These are phyloP conservation scores for Sporisorium sorghi DNA, from an alignment of 1,284 basidiomycete species.

Conservation along the genomic window DNA sequence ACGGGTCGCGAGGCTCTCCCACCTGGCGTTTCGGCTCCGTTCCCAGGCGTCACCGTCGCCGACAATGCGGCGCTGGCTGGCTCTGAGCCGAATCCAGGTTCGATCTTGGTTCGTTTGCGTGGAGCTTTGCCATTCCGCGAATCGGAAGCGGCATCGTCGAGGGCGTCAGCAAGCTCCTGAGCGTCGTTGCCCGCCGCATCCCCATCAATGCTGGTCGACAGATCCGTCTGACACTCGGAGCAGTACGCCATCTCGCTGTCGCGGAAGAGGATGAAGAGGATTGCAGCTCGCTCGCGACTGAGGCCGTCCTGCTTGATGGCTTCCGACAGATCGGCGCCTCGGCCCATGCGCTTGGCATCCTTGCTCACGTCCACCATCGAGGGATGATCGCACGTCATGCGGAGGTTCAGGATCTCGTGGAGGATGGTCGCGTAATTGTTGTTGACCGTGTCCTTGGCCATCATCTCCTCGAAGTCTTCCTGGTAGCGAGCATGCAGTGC, in stretches of 20 bases:
- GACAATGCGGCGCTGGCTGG: constrained; percentile 6
- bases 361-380: constrained; percentile 79
- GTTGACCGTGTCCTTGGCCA: constrained; percentile 86
- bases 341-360: constrained; percentile 71
- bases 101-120: constrained; percentile 23
- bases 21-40: constrained; percentile 42
- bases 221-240: constrained; percentile 83
- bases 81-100: constrained; percentile 13
- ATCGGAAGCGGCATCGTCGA: constrained; percentile 71
- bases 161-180: constrained; percentile 72
- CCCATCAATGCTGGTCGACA: constrained; percentile 68
- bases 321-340: constrained; percentile 73
- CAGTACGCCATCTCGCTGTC: constrained; percentile 89
- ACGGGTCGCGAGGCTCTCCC: constrained; percentile 45
- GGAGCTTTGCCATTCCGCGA: constrained; percentile 17
- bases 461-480: constrained; percentile 86
- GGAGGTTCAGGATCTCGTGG: constrained; percentile 80
- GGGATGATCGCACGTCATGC: constrained; percentile 97
- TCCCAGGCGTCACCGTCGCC: constrained; percentile 11
- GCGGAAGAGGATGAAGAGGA: constrained; percentile 82
- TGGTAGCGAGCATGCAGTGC: constrained; percentile 87
- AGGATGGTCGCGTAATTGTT: constrained; percentile 98
- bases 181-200: constrained; percentile 50
- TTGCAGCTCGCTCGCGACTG: constrained; percentile 78
- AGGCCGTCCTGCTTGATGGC: constrained; percentile 85